Base-by-base conservation (phyloP, 805 yeast genomes). In the Saccharomycopsis sp. region DNA sequence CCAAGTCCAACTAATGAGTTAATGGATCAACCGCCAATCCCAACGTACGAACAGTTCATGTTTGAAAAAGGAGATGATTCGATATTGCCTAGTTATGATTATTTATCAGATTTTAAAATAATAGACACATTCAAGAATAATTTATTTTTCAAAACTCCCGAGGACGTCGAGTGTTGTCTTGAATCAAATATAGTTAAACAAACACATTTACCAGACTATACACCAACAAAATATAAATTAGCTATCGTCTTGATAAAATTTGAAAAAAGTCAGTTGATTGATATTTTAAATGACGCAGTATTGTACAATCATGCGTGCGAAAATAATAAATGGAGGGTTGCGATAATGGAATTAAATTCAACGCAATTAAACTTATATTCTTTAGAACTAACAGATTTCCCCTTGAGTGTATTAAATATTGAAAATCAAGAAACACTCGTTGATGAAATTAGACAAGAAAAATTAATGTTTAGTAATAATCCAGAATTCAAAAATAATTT, bases 341-440 rank as follows among this genome's bases (percentile, higher is more conserved):
- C 38, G 21, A 11, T 50, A 9, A n/a, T 50, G n/a, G 53, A 50
- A 24, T 36, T 50, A 5, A 50, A 50, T 33, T 26, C 38, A 13
- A 50, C 53, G 7, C 43, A 47, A 33, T 14, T 50, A 14, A 50
- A 43, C 31, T 21, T 50, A 6, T 50, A 50, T 28, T 19, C 40
- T 4, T 14, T 50, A 2, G 37, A 46, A 26, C 24, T 38, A 9
- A 16, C 23, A 27, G 39, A 50, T 16, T 48, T 48, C 26, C 16
- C 14, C 21, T 20, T 4, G 3, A 13, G 28, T 11, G 47, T 43
- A 9, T 13, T 47, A 13, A 43, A 33, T 31, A 39, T n/a, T 20
- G 4, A 9, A 7, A 33, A 33, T 22, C 31, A 36, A 17, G 13
- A 13, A n/a, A 9, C 14, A 22, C 23, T 43, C 8, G 27, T 40